These are phyloP conservation scores for Abeoforma whisleri DNA, from an alignment of 78 protist species.

Conservation along the genomic window DNA sequence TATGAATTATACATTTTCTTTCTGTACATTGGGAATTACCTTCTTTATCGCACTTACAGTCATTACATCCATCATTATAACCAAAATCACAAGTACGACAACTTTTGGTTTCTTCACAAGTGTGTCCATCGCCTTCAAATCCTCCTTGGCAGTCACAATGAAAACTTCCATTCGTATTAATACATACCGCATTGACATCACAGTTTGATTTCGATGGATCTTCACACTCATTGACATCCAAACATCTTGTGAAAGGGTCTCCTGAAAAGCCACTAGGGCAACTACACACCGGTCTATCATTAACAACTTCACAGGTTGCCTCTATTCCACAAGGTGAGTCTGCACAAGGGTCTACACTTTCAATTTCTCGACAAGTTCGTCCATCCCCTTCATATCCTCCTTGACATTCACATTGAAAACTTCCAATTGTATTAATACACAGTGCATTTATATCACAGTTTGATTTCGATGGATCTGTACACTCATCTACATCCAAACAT, in stretches of 20 bases:
- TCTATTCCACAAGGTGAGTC: too few species aligned
- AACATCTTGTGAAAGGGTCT: too few species aligned
- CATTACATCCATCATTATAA: neutral
- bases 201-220: neutral
- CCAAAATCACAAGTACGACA: neutral
- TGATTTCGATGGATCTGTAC: neutral
- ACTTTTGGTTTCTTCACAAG: neutral
- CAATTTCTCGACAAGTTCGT: neutral
- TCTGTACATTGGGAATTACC: too few species aligned
- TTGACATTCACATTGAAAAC: neutral
- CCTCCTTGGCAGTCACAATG: neutral
- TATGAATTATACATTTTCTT: too few species aligned
- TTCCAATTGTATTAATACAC: neutral
- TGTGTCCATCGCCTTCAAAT: neutral
- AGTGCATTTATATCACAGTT: neutral
- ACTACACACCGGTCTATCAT: too few species aligned
- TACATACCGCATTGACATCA: neutral
- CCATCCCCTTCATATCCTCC: neutral
- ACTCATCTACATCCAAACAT: conserved; percentile 19
- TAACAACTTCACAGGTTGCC: too few species aligned
- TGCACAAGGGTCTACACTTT: too few species aligned
- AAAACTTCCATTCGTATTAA: conserved; percentile 2
- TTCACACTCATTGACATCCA: conserved; percentile 17
- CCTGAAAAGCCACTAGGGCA: too few species aligned
- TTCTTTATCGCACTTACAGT: too few species aligned